Evolutionary conservation across 2,329 filamentous ascomycete species (phyloP).

Genomic region (Fusarium ramigenum): DNA sequence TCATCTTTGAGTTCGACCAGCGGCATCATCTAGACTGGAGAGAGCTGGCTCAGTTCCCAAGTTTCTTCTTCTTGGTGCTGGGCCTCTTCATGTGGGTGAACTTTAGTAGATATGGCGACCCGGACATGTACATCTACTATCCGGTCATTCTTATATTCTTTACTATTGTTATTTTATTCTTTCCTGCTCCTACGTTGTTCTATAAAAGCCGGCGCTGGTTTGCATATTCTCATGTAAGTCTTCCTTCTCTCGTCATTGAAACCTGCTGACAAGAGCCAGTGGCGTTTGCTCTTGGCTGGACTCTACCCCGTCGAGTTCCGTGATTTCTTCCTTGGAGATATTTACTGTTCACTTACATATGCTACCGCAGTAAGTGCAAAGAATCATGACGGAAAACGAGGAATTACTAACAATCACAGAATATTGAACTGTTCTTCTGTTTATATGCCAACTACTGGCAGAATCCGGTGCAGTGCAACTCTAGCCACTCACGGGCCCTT

Average conservation of each 20-base stretch:
- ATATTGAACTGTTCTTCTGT: slow-evolving; percentile 93
- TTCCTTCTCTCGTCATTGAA: accelerated
- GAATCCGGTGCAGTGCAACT: slow-evolving; percentile 82
- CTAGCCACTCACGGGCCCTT: slow-evolving; percentile 80
- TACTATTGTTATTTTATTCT: slow-evolving; percentile 73
- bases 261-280: slow-evolving; percentile 60
- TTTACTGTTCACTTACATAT: slow-evolving; percentile 96
- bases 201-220: slow-evolving; percentile 85
- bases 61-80: slow-evolving; percentile 80
- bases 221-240: slow-evolving; percentile 82
- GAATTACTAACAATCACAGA: slow-evolving; percentile 59
- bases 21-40: slow-evolving; percentile 90
- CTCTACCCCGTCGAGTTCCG: slow-evolving; percentile 94
- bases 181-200: slow-evolving; percentile 79
- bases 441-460: slow-evolving; percentile 84
- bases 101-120: slow-evolving; percentile 74
- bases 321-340: slow-evolving; percentile 97
- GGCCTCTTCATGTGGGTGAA: slow-evolving; percentile 91
- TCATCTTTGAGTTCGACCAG: slow-evolving; percentile 96
- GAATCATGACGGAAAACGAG: background rate
- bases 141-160: slow-evolving; percentile 81
- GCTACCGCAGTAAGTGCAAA: slow-evolving; percentile 75
- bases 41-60: slow-evolving; percentile 85
- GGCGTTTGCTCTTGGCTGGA: slow-evolving; percentile 84
- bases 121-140: slow-evolving; percentile 82